Conservation (phyloP, 495 filamentous ascomycete genomes). For the Neurospora intermedia region DNA sequence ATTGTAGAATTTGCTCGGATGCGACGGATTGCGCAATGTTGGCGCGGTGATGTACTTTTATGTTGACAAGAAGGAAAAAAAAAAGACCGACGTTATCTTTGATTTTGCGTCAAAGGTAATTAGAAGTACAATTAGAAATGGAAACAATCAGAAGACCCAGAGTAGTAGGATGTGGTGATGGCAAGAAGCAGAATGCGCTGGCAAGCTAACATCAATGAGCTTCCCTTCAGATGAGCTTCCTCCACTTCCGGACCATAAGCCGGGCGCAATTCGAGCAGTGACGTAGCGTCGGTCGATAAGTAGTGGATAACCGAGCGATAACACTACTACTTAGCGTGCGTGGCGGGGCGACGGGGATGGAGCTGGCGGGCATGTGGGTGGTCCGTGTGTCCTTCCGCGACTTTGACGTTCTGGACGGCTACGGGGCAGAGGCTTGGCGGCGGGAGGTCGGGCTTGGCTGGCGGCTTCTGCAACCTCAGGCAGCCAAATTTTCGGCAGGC, state of each 20-base stretch:
- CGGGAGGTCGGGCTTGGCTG: neutral
- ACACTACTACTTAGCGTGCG: neutral
- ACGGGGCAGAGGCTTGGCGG: neutral
- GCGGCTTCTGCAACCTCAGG: neutral
- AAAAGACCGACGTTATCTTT: neutral
- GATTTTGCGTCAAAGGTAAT: neutral
- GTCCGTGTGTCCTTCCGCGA: neutral
- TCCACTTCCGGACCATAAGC: neutral
- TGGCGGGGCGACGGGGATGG: neutral
- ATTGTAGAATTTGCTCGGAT: neutral
- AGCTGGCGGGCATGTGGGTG: neutral
- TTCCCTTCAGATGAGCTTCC: neutral
- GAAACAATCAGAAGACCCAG: neutral
- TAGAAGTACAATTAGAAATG: neutral
- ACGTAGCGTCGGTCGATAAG: neutral
- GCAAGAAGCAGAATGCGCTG: neutral
- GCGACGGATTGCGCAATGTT: neutral
- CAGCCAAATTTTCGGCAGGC: neutral
- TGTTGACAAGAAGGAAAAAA: neutral
- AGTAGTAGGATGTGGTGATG: neutral
- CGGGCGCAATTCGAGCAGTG: neutral
- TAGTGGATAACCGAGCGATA: neutral
- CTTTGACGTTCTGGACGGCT: neutral
- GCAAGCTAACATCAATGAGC: neutral
- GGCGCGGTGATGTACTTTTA: neutral